Conservation (phyloP, 78 protist species). For the Dictyostelium brefeldianum region DNA sequence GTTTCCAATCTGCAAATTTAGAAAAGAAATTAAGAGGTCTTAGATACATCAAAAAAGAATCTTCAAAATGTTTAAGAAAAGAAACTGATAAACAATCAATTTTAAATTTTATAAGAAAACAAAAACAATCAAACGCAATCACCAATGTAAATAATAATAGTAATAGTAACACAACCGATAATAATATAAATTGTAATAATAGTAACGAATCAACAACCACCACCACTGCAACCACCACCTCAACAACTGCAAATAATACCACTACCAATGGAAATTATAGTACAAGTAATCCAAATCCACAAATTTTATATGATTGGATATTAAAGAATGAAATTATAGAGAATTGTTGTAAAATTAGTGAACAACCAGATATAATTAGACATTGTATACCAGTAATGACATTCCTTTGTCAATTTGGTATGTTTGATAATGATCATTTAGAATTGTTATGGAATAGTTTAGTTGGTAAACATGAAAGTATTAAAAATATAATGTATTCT, state of each 20-base stretch:
- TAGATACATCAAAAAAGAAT: conserved; percentile 47
- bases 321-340: conserved; percentile 66
- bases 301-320: conserved; percentile 53
- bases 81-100: conserved; percentile 9
- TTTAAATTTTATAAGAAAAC: conserved; percentile 50
- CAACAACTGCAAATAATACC: not conserved
- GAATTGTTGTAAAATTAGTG: conserved; percentile 55
- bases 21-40: conserved; percentile 63
- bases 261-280: not conserved
- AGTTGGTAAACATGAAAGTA: conserved; percentile 68
- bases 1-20: conserved; percentile 45
- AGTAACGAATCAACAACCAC: not conserved
- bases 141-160: not conserved
- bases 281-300: conserved; percentile 31
- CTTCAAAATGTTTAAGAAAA: conserved; percentile 47
- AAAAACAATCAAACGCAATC: not conserved
- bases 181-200: not conserved
- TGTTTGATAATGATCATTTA: conserved; percentile 21
- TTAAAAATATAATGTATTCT: conserved; percentile 40
- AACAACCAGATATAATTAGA: conserved; percentile 75
- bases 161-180: not conserved
- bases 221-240: not conserved
- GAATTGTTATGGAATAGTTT: conserved; percentile 58
- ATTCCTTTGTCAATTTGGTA: conserved; percentile 36
- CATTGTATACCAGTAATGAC: conserved; percentile 65